Base-by-base conservation (phyloP, 768 basidiomycete species). In the Mycena haematopus region DNA sequence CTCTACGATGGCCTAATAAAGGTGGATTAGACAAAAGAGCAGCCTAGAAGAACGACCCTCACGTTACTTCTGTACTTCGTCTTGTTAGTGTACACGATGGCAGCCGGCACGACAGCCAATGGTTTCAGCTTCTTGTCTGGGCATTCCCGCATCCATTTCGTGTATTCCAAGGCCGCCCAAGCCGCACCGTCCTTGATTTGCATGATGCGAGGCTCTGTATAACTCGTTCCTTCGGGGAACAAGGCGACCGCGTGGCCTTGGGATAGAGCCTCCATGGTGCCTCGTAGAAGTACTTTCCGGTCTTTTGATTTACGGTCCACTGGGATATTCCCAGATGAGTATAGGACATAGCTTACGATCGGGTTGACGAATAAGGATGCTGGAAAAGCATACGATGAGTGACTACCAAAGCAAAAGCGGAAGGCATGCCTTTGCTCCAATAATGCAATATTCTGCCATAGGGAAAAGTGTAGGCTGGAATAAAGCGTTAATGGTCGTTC, bases 231-330 rank as follows among this genome's bases (percentile, higher is more conserved):
- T 75, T 96, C 95, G 9, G 95, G 95, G 73, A 99, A 99, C 45
- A 99, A 82, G 8, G 94, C 96, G 56, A 99, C 92, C 21, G 87
- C 92, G 64, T 89, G 83, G 17, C 91, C 92, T n/a, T 79, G 79
- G 19, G 87, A 82, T 42, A 99, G 82, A 1, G 90, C 89, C 54
- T 96, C 91, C 69, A 98, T 90, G 0, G 96, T 97, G 45, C 93
- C 92, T 65, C 86, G 85, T 78, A 97, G 96, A 19, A 99, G 80
- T 21, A 86, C 84, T 70, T 91, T 91, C 58, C 94, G 89, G 77
- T 99, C 95, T 78, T 93, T 94, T 63, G 86, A 92, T 78, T 93
- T 95, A 63, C 97, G 86, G 75, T 97, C 96, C 36, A 99, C 96
- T 24, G 96, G 95, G 66, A 99, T 96, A 75, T 97, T 97, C n/a